These are phyloP conservation scores for Metroxylon sagu DNA, from an alignment of 176 grass and related monocot genomes.

Conservation along the genomic window DNA sequence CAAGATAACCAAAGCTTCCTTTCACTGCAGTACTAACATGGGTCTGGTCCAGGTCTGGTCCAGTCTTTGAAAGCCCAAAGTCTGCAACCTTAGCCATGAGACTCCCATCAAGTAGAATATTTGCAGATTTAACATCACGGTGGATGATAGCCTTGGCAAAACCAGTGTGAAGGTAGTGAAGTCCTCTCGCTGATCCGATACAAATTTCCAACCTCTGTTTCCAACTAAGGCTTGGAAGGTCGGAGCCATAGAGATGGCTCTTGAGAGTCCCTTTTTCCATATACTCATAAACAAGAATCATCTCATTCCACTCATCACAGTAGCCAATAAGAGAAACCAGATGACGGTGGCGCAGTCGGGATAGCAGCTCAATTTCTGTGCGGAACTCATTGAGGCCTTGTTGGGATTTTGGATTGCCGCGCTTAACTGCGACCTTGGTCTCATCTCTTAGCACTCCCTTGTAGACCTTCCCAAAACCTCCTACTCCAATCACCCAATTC, in stretches of 20 bases:
- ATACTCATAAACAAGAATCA: constrained; percentile 96
- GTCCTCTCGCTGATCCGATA: constrained; percentile 86
- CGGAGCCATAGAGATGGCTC: constrained; percentile 79
- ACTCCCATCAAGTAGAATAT: constrained; percentile 94
- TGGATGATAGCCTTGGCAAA: constrained; percentile 88
- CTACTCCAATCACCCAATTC: constrained; percentile 83
- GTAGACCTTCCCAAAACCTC: constrained; percentile 93
- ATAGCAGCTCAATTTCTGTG: constrained; percentile 85
- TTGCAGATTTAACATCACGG: constrained; percentile 94
- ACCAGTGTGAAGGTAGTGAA: constrained; percentile 93
- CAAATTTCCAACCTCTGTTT: constrained; percentile 89
- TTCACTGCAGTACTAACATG: constrained; percentile 97
- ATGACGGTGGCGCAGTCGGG: constrained; percentile 77
- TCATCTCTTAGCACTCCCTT: constrained; percentile 68
- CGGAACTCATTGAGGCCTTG: constrained; percentile 94
- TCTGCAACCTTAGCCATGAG: constrained; percentile 80
- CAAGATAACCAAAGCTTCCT: constrained; percentile 97
- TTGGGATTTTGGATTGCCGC: constrained; percentile 77
- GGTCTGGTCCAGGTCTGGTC: constrained; percentile 83
- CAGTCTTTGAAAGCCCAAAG: constrained; percentile 87
- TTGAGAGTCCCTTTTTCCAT: constrained; percentile 92
- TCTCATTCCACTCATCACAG: constrained; percentile 90
- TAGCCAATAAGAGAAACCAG: constrained; percentile 88
- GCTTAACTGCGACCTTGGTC: constrained; percentile 88
- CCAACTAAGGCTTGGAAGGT: constrained; percentile 64